Evolutionary conservation across 768 basidiomycete species (phyloP).

Genomic region (Flagelloscypha sp.): DNA sequence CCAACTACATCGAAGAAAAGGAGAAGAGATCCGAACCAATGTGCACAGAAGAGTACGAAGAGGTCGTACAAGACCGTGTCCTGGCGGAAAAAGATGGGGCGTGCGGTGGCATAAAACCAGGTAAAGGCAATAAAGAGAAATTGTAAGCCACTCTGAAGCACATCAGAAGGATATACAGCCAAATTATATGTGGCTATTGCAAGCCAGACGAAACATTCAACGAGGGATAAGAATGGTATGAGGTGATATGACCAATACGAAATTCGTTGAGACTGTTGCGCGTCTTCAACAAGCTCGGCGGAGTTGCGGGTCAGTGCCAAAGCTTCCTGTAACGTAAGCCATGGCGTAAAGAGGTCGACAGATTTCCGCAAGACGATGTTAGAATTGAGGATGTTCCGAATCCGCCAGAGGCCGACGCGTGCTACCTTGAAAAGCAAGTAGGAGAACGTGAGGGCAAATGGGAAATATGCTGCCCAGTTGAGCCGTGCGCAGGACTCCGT

Average conservation of each 20-base stretch:
- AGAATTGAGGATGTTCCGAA: conserved; percentile 17
- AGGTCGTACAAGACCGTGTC: conserved; percentile 58
- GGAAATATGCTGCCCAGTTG: conserved; percentile 43
- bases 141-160: conserved; percentile 26
- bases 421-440: conserved; percentile 32
- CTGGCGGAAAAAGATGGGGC: conserved; percentile 43
- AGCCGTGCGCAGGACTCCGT: conserved; percentile 37
- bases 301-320: conserved; percentile 33
- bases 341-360: conserved; percentile 27
- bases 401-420: conserved; percentile 15
- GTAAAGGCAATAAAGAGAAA: conserved; percentile 41
- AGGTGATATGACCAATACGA: conserved; percentile 55
- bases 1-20: conserved; percentile 48
- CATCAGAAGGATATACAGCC: conserved; percentile 23
- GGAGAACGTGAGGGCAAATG: conserved; percentile 36
- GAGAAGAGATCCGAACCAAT: conserved; percentile 37
- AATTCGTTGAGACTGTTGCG: conserved; percentile 18
- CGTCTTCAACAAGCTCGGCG: conserved; percentile 12
- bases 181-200: conserved; percentile 48
- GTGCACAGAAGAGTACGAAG: conserved; percentile 47
- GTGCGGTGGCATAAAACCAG: conserved; percentile 61
- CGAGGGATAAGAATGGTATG: conserved; percentile 48
- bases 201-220: conserved; percentile 52
- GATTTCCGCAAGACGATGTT: conserved; percentile 14
- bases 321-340: conserved; percentile 47